Conservation (phyloP, 2,329 filamentous ascomycete genomes). For the Xylariaceae sp. region DNA sequence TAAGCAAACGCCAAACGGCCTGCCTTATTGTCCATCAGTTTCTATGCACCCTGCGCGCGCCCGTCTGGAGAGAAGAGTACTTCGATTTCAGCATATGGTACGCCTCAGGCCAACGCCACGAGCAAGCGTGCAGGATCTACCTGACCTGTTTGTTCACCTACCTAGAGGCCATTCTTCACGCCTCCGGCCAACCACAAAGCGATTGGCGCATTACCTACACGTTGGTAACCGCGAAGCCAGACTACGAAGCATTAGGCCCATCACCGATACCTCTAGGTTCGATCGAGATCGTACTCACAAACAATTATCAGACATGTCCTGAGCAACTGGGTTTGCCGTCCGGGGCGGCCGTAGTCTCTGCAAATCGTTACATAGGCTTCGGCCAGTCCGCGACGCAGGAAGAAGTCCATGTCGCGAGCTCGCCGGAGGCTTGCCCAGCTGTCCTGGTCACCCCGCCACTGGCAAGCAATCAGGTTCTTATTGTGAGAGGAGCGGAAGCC, state of each 20-base stretch:
- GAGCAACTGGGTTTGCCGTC: slow-evolving; percentile 4
- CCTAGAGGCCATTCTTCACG: background rate
- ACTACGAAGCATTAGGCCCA: background rate
- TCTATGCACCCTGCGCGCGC: slow-evolving; percentile 6
- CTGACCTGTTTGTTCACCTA: slow-evolving; percentile 11
- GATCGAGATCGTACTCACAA: slow-evolving; percentile 5
- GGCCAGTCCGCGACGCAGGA: slow-evolving; percentile 18
- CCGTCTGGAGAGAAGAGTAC: slow-evolving; percentile 7
- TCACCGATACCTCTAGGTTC: background rate
- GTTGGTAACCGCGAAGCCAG: background rate
- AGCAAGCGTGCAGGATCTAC: slow-evolving; percentile 15
- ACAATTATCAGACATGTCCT: slow-evolving; percentile 6
- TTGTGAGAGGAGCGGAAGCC: slow-evolving; percentile 11
- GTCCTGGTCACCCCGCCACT: slow-evolving; percentile 11
- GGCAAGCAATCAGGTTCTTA: background rate
- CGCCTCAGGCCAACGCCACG: slow-evolving; percentile 8
- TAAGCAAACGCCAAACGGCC: slow-evolving; percentile 8
- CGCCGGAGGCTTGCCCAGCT: slow-evolving; percentile 15
- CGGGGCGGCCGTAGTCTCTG: slow-evolving; percentile 7
- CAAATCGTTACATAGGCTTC: slow-evolving; percentile 14
- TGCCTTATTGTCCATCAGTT: slow-evolving; percentile 15
- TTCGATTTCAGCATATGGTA: slow-evolving; percentile 23
- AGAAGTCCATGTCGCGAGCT: slow-evolving; percentile 16
- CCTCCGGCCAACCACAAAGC: background rate
- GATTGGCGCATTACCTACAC: background rate